Evolutionary conservation across 129 eudicot species (phyloP).

Genomic region (Flaveria robusta): DNA sequence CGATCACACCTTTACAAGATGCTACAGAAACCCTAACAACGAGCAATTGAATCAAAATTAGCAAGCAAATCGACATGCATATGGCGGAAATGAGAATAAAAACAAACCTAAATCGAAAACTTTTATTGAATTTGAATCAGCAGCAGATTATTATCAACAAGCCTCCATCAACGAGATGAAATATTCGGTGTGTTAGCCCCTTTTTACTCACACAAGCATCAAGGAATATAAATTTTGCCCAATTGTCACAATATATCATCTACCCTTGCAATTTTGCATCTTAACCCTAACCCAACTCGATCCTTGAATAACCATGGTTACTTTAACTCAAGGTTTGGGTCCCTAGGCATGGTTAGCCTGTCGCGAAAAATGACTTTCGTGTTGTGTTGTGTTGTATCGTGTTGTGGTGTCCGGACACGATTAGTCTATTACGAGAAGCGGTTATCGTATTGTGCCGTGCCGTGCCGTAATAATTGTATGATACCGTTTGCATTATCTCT

Average conservation of each 20-base stretch:
- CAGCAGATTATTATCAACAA: constrained; percentile 9
- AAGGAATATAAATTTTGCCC: constrained; percentile 9
- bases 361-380: not conserved
- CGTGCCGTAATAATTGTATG: too few species aligned
- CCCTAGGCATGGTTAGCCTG: not conserved
- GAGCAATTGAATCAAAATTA: constrained; percentile 10
- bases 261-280: constrained; percentile 6
- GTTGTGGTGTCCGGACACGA: too few species aligned
- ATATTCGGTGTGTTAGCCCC: constrained; percentile 30
- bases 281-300: constrained; percentile 22
- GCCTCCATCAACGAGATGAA: constrained; percentile 25
- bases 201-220: constrained; percentile 17
- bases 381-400: not conserved
- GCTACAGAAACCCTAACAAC: constrained; percentile 32
- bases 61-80: constrained; percentile 1
- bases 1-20: constrained; percentile 18
- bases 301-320: constrained; percentile 29
- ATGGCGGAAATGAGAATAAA: constrained; percentile 10
- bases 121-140: constrained; percentile 10
- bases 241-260: not conserved
- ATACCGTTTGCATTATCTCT: too few species aligned
- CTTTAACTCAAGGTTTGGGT: not conserved
- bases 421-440: too few species aligned
- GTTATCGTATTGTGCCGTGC: too few species aligned
- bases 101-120: constrained; percentile 33